Evolutionary conservation across 768 basidiomycete species (phyloP), one percentile per base, ranked within the genome.

Genomic region (Pleurotus pulmonarius): DNA sequence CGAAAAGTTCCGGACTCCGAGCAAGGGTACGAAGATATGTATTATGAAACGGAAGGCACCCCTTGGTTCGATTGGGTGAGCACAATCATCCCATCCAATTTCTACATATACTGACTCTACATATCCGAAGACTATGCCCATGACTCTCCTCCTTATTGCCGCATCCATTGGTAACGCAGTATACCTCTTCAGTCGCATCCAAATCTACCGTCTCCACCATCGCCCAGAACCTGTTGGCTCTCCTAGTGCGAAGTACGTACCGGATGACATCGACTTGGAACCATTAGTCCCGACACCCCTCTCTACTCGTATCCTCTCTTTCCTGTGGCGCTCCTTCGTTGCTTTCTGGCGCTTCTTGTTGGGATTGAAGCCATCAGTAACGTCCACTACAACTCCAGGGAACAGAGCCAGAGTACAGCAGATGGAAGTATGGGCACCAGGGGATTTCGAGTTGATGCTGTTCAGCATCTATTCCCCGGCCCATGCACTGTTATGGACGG

Each of bases 51-150:
- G 52, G 82, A 78, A 63, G 80, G 80, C 22, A 73, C 76, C 16
- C 75, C 83, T 3, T 90, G 89, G 89, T 86, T 90, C 58, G 86
- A 90, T 70, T 93, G 91, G 91, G 91, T 90, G 54, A 60, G 78
- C 67, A 20, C 11, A 11, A 39, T 55, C 51, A 40, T 59, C 16
- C 7, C 41, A 44, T 41, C 48, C 25, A 34, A 53, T 20, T 58
- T 49, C 56, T 15, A 46, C 49, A 55, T 41, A 39, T 41, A 39
- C 29, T 22, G 22, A 56, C 13, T 20, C 46, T 26, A 49, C 24
- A 18, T 38, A 43, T 15, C 45, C 5, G 24, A 20, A 90, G 90
- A 88, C 89, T 1, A 75, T 85, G 37, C 86, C 86, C 4, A 73
- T 85, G 56, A 81, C 86, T 1, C 65, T 82, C 48, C 57, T 87